phyloP scores from a whole-genome alignment of 352 stramenopile genomes.

The Phytophthora kernoviae region DNA sequence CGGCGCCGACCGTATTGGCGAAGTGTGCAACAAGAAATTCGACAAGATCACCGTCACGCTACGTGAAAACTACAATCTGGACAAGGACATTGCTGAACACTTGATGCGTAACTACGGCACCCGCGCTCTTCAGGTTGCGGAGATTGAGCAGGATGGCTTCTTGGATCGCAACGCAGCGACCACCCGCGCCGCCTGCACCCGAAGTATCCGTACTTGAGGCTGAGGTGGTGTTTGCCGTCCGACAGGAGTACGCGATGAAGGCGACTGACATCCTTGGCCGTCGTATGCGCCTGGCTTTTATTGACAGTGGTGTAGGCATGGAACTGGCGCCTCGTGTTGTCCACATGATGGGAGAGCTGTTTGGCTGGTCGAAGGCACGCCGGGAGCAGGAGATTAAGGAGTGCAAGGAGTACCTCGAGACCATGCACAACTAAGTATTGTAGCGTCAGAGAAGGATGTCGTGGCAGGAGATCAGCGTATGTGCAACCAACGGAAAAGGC shows the following conservation, averaged over 20 bases:
- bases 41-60: conserved; percentile 94
- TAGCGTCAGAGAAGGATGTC: conserved; percentile 17
- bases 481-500: conserved; percentile 1
- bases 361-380: conserved; percentile 83
- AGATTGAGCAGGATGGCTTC: conserved; percentile 90
- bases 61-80: conserved; percentile 92
- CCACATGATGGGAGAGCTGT: conserved; percentile 92
- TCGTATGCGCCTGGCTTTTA: conserved; percentile 92
- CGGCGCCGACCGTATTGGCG: conserved; percentile 89
- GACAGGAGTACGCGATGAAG: conserved; percentile 95
- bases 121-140: conserved; percentile 93
- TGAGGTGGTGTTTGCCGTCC: conserved; percentile 93
- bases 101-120: conserved; percentile 97
- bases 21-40: conserved; percentile 97
- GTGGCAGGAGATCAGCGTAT: conserved; percentile 5
- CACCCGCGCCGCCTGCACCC: conserved; percentile 88
- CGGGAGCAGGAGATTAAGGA: conserved; percentile 77
- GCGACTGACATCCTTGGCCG: conserved; percentile 93
- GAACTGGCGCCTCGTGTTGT: conserved; percentile 88
- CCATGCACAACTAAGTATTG: conserved; percentile 83
- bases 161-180: conserved; percentile 80
- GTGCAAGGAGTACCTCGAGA: conserved; percentile 78
- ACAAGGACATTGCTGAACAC: conserved; percentile 95
- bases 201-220: conserved; percentile 96
- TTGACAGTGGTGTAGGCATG: conserved; percentile 86